Evolutionary conservation across 2,329 filamentous ascomycete genomes (phyloP), one percentile per base, ranked within the genome.

Genomic region (Byssochlamys sp.): DNA sequence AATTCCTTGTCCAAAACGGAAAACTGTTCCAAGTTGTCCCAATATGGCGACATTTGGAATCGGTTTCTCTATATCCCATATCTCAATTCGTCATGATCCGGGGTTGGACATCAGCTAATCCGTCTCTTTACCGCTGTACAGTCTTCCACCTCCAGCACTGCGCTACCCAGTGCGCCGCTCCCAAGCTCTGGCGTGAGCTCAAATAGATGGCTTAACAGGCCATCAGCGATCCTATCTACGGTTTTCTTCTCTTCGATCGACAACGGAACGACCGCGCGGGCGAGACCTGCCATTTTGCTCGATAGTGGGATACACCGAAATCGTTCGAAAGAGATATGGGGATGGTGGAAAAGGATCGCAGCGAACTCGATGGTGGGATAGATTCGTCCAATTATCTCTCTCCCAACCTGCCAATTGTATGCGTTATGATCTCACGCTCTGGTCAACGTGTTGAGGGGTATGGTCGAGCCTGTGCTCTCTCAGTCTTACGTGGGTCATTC

Each of bases 101-200:
- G 14, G 14, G 31, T 28, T 31, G n/a, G 27, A 35, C 33, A 35
- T 29, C 29, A 24, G 31, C 53, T 58, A 51, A 53, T 29, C 6
- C 27, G 48, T 45, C 10, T 14, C 24, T 19, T 12, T 19, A 33
- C 56, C 26, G 45, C 29, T 25, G 33, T 55, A n/a, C 67, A 96
- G 92, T 96, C 83, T 99, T 99, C 88, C 92, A 99, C 79, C 89
- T 99, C 69, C 87, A 89, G 69, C 94, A 97, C 83, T 99, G 94
- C 81, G 90, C 92, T 63, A 89, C 84, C 70, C 81, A 87, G 74
- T 99, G 94, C 75, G 92, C 94, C 62, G 94, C 94, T 57, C 91
- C 92, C 71, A 96, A 96, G 86, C 88, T 99, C 70, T 99, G 90
- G 85, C 84, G 86, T 65, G 80, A 86, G 77, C 88, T 97, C 75